A percentile compares a stretch with the other conserved stretches of the same genome.
These are phyloP conservation scores for Stephania yunnanensis DNA, from an alignment of 164 flowering plant species.

Conservation along the genomic window DNA sequence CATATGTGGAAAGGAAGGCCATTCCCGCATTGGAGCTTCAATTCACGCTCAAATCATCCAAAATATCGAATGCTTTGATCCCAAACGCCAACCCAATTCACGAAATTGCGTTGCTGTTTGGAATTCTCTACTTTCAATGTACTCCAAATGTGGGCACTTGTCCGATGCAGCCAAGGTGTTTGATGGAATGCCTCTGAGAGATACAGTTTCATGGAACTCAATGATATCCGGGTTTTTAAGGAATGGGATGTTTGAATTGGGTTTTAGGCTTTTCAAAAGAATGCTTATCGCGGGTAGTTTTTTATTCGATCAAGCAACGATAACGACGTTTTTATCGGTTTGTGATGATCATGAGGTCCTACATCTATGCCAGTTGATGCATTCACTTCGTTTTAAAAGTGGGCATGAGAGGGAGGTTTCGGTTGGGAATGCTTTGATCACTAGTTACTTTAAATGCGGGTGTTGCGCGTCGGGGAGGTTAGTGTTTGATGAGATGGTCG, in stretches of 20 bases:
- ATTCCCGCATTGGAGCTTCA: conserved; percentile 50
- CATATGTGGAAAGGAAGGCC: conserved; percentile 43
- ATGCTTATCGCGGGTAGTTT: conserved; percentile 29
- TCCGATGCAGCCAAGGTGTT: conserved; percentile 50
- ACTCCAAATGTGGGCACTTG: conserved; percentile 42
- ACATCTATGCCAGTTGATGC: conserved; percentile 42
- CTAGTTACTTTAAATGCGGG: conserved; percentile 58
- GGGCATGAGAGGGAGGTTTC: conserved; percentile 57
- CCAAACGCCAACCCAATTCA: not conserved
- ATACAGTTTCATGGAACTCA: conserved; percentile 76
- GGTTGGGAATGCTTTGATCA: conserved; percentile 72
- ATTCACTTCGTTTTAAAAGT: conserved; percentile 39
- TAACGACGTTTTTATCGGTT: conserved; percentile 61
- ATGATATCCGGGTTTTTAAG: conserved; percentile 50
- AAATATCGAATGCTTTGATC: conserved; percentile 16
- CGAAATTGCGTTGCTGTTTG: conserved; percentile 36
- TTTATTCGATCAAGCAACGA: conserved; percentile 55
- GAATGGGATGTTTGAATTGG: conserved; percentile 29
- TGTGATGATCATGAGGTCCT: conserved; percentile 33
- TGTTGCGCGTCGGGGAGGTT: conserved; percentile 31
- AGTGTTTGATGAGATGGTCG: conserved; percentile 64
- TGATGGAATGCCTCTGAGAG: conserved; percentile 57
- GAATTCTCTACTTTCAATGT: conserved; percentile 65
- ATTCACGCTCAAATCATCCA: conserved; percentile 68
- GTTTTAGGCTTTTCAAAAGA: conserved; percentile 42